A percentile compares a stretch with the other conserved stretches of the same genome.
These are phyloP conservation scores for Lotus japonicus DNA, from an alignment of 306 rosid genomes.

Conservation along the genomic window DNA sequence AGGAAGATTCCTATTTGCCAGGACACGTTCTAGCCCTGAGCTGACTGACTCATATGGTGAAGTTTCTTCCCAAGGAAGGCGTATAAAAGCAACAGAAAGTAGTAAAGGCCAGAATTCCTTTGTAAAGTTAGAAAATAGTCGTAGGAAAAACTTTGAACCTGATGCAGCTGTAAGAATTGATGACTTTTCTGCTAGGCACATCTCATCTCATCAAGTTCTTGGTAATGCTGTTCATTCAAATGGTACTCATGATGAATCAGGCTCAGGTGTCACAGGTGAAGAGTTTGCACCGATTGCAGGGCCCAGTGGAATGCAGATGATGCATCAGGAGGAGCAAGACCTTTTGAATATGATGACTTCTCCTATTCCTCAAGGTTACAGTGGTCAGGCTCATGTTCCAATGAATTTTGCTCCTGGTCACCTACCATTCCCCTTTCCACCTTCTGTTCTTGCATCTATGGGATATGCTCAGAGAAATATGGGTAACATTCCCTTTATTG, in stretches of 20 bases:
- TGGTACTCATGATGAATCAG: conserved; percentile 47
- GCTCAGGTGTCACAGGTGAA: conserved; percentile 37
- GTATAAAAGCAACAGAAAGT: conserved; percentile 45
- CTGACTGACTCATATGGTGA: conserved; percentile 76
- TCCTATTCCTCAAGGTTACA: conserved; percentile 55
- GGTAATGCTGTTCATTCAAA: conserved; percentile 52
- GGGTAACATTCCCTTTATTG: conserved; percentile 70
- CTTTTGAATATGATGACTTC: conserved; percentile 76
- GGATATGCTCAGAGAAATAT: conserved; percentile 69
- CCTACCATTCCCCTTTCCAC: conserved; percentile 67
- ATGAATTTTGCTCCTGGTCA: conserved; percentile 65
- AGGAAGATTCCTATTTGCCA: conserved; percentile 72
- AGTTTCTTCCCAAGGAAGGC: conserved; percentile 61
- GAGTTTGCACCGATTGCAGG: conserved; percentile 66
- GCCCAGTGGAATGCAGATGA: conserved; percentile 47
- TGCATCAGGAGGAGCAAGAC: conserved; percentile 94
- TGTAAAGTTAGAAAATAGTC: conserved; percentile 51
- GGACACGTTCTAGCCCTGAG: conserved; percentile 98
- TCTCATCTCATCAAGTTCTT: conserved; percentile 38
- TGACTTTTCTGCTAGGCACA: conserved; percentile 39
- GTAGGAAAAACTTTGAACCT: conserved; percentile 53
- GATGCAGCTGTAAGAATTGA: conserved; percentile 47
- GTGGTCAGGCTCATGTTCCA: conserved; percentile 70
- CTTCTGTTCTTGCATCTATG: conserved; percentile 71
- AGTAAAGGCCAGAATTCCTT: conserved; percentile 40